Base-by-base conservation (phyloP, 2,329 filamentous ascomycete species). In the Ophiostoma ulmi region DNA sequence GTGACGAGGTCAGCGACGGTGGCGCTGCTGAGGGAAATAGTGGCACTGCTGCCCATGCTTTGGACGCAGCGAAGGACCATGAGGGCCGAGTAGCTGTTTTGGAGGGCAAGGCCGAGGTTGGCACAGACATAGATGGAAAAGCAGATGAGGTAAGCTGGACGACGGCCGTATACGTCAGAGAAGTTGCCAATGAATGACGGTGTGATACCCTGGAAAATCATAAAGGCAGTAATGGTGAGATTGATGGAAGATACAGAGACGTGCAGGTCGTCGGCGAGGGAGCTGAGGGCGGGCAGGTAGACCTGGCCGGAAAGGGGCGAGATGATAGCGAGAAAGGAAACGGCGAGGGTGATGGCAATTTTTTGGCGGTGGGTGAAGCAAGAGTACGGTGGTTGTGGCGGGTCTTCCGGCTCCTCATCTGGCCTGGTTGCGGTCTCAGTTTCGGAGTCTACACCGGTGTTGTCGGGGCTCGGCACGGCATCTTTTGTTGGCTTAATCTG, bases 1-100 rank as follows among this genome's bases (percentile, higher is more conserved):
- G 87, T 89, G 10, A 86, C 82, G 11, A 90, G 80, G 75, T 92
- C 90, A 0, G 86, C 86, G 1, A 91, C 83, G 0, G 91, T 84
- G 0, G 85, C 89, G 39, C 77, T 78, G 61, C 79, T 80, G 3
- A 91, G 79, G 0, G 88, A 84, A 10, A 90, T 80, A 0, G 88
- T 89, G 2, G 84, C 85, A 72, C 83, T 86, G 55, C 83, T 87
- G 0, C 88, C 87, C 0, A 84, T 81, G 3, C 84, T 86, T 75
- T 89, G 87, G 2, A 89, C 74, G 75, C 83, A 84, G 14, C 87
- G 80, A 4, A 89, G 77, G 0, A 85, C 80, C 2, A 90, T 74
- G 1, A 89, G 78, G 0, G 85, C 80, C 0, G 79, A 78, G 72
- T 85, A 87, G 75, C 76, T 83, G 5, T 79, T 82, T 35, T 83